phyloP scores from a whole-genome alignment of 352 stramenopile genomes.

The Phytophthora cactorum region DNA sequence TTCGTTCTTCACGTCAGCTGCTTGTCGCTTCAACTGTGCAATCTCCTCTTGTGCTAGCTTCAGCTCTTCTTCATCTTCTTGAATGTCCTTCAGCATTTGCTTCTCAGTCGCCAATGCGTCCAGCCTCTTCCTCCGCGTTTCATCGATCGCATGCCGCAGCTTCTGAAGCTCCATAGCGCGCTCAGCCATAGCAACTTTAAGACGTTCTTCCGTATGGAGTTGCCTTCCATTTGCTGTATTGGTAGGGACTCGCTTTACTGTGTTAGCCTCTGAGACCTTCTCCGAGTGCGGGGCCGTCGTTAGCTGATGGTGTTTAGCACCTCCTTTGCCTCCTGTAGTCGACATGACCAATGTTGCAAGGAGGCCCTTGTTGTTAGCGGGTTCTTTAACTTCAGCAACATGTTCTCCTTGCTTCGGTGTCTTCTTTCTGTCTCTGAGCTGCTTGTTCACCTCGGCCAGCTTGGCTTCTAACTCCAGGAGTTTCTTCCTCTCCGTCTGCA shows the following conservation, averaged over 20 bases:
- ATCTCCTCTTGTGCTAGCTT: conserved; percentile 47
- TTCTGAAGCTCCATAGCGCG: conserved; percentile 63
- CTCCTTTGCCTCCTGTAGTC: conserved; percentile 7
- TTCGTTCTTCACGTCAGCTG: conserved; percentile 40
- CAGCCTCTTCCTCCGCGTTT: conserved; percentile 45
- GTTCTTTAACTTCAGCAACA: background rate
- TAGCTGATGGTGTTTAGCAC: conserved; percentile 16
- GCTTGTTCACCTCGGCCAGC: conserved; percentile 84
- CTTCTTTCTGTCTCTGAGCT: conserved; percentile 90
- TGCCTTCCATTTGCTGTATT: conserved; percentile 34
- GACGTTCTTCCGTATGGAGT: conserved; percentile 83
- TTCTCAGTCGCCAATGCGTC: conserved; percentile 52
- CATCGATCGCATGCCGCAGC: conserved; percentile 52
- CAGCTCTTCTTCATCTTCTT: conserved; percentile 45
- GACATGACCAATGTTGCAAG: conserved; percentile 10
- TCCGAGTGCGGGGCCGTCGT: conserved; percentile 2
- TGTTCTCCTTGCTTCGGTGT: conserved; percentile 32
- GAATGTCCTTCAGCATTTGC: conserved; percentile 49
- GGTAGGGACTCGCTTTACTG: background rate
- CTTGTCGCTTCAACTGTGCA: conserved; percentile 47
- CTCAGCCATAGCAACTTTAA: conserved; percentile 52
- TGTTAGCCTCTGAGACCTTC: conserved; percentile 8
- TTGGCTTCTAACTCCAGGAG: conserved; percentile 80
- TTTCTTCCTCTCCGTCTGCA: conserved; percentile 91
- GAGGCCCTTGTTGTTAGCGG: background rate